phyloP scores from a whole-genome alignment of 805 yeast genomes.

The Metschnikowia shivogae region DNA sequence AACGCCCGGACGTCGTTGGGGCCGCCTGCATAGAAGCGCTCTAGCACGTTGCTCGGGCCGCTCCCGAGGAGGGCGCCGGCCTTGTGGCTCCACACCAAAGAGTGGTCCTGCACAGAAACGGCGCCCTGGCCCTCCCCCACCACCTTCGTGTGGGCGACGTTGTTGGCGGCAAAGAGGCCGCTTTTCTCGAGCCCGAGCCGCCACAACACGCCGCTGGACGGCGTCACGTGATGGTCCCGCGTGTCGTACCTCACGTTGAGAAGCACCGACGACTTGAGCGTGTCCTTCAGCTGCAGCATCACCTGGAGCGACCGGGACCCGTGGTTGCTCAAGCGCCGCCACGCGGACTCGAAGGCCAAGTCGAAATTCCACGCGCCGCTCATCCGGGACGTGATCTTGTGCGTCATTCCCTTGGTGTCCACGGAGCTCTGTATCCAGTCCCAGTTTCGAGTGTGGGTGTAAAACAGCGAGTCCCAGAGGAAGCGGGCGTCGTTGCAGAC shows the following conservation, averaged over 20 bases:
- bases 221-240: constrained; percentile 41
- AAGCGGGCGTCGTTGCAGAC: constrained; percentile 38
- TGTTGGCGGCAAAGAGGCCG: constrained; percentile 26
- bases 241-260: constrained; percentile 42
- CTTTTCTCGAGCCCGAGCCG: constrained; percentile 35
- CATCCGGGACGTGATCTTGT: constrained; percentile 37
- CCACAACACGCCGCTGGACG: constrained; percentile 37
- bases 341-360: constrained; percentile 42
- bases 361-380: constrained; percentile 44
- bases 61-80: constrained; percentile 28
- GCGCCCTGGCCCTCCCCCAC: constrained; percentile 39
- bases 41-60: constrained; percentile 37
- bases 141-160: constrained; percentile 36
- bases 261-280: constrained; percentile 41
- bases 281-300: constrained; percentile 40
- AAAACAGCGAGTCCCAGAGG: constrained; percentile 36
- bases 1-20: constrained; percentile 57
- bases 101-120: constrained; percentile 15
- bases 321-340: constrained; percentile 31
- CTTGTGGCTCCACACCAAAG: constrained; percentile 28
- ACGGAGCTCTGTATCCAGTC: constrained; percentile 50
- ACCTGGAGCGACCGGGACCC: constrained; percentile 29
- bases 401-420: constrained; percentile 39
- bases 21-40: constrained; percentile 55
- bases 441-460: constrained; percentile 41